These are phyloP conservation scores for Acephala macrosclerotiorum DNA, from an alignment of 2,329 filamentous ascomycete genomes.

Conservation along the genomic window DNA sequence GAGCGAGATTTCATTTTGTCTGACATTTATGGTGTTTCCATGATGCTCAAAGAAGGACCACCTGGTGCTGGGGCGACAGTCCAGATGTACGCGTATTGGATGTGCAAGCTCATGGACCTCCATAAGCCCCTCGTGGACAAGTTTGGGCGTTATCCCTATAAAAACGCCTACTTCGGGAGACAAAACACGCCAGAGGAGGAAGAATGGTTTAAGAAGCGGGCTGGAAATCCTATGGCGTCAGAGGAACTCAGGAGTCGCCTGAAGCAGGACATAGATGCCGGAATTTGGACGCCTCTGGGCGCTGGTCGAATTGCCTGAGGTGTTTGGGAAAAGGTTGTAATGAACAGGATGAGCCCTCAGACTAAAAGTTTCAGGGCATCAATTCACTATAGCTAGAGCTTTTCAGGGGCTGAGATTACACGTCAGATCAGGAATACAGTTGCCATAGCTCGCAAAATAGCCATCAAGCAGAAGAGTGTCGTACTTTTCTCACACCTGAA, in stretches of 20 bases:
- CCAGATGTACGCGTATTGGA: constrained; percentile 38
- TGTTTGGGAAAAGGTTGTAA: background rate
- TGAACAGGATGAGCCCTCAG: background rate
- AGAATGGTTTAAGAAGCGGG: constrained; percentile 25
- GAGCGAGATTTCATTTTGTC: constrained; percentile 21
- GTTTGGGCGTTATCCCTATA: constrained; percentile 43
- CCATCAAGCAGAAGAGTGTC: too few relatives aligned
- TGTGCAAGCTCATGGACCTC: constrained; percentile 39
- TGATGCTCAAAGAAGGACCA: constrained; percentile 29
- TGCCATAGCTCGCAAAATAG: too few relatives aligned
- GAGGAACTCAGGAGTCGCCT: constrained; percentile 4
- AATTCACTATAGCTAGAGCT: too few relatives aligned
- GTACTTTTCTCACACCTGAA: too few relatives aligned
- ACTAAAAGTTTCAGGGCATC: too few relatives aligned
- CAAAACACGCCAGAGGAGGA: constrained; percentile 38
- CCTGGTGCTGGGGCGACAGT: constrained; percentile 30
- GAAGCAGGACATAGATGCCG: constrained; percentile 4
- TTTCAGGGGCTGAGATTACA: too few relatives aligned
- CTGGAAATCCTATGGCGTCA: background rate
- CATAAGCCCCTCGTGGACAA: constrained; percentile 40
- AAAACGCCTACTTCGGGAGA: constrained; percentile 38
- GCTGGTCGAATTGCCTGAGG: background rate
- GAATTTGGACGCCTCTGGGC: constrained; percentile 1
- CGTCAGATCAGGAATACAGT: too few relatives aligned
- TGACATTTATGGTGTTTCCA: constrained; percentile 38